These are phyloP conservation scores for Globisporangium splendens DNA, from an alignment of 352 stramenopile genomes.

Conservation along the genomic window DNA sequence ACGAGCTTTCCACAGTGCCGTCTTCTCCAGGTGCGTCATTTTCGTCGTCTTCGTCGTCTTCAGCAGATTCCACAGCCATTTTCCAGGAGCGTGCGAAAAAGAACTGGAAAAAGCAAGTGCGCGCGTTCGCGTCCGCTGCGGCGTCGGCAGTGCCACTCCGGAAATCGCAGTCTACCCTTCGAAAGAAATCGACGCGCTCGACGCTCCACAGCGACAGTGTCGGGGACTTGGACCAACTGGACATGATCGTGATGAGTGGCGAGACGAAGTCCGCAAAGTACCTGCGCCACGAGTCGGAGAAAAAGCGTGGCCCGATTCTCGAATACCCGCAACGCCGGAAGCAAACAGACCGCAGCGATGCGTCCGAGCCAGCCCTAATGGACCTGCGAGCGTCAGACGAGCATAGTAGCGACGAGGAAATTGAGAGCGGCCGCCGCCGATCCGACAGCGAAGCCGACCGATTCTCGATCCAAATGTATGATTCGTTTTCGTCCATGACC, in stretches of 20 bases:
- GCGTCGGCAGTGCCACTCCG: neutral
- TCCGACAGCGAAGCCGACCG: slow-evolving; percentile 16
- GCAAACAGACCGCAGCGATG: slow-evolving; percentile 10
- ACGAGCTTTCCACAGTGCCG: slow-evolving; percentile 26
- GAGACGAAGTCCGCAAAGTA: slow-evolving; percentile 17
- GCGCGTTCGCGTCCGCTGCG: slow-evolving; percentile 12
- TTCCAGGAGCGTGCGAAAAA: slow-evolving; percentile 8
- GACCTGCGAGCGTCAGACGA: slow-evolving; percentile 14
- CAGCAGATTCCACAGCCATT: neutral
- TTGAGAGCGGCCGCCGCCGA: slow-evolving; percentile 3
- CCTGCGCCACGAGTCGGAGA: slow-evolving; percentile 8
- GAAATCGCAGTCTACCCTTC: slow-evolving; percentile 5
- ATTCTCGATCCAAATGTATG: slow-evolving; percentile 43
- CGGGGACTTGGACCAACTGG: slow-evolving; percentile 36
- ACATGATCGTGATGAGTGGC: slow-evolving; percentile 27
- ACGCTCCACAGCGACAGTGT: slow-evolving; percentile 13
- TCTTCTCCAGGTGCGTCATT: slow-evolving; percentile 16
- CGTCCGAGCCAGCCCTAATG: slow-evolving; percentile 14
- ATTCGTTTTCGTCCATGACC: slow-evolving; percentile 50
- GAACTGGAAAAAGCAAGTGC: slow-evolving; percentile 16
- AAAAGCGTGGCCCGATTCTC: neutral
- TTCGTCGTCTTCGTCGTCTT: slow-evolving; percentile 10
- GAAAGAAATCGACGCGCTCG: slow-evolving; percentile 16
- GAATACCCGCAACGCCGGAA: slow-evolving; percentile 8
- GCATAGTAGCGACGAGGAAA: slow-evolving; percentile 6